These are phyloP conservation scores for Labyrinthula sp. DNA, from an alignment of 352 stramenopile genomes.

Conservation along the genomic window DNA sequence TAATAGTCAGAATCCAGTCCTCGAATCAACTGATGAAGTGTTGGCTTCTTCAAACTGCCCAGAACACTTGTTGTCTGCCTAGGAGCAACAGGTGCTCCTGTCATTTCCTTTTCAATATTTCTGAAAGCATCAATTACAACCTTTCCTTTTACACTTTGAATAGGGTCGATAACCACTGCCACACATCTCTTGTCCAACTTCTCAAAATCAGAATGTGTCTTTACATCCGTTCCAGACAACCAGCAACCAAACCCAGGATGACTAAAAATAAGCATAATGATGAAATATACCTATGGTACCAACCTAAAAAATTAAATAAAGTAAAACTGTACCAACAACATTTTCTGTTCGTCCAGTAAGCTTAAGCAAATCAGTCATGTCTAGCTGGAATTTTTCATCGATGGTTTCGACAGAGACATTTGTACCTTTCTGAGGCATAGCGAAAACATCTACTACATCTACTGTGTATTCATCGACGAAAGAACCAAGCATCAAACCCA, in stretches of 20 bases:
- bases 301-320: too few species aligned
- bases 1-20: constrained; percentile 97
- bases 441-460: constrained; percentile 98
- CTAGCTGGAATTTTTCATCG: constrained; percentile 95
- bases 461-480: constrained; percentile 99
- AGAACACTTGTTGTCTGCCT: constrained; percentile 96
- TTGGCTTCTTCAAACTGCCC: constrained; percentile 94
- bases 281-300: constrained; percentile 98
- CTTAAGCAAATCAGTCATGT: constrained; percentile 99
- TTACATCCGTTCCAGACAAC: constrained; percentile 96
- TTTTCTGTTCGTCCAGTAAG: constrained; percentile 81
- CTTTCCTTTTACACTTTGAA: constrained; percentile 95
- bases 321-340: too few species aligned
- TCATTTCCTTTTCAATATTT: constrained; percentile 91
- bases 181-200: constrained; percentile 85
- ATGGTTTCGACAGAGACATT: constrained; percentile 83
- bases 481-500: constrained; percentile 99
- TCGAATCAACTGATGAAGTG: constrained; percentile 94
- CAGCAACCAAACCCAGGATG: constrained; percentile 98
- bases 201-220: constrained; percentile 97
- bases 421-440: constrained; percentile 92
- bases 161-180: constrained; percentile 95
- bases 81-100: constrained; percentile 91
- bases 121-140: constrained; percentile 98
- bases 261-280: too few species aligned